A percentile compares a stretch with the other conserved stretches of the same genome.
Conservation (phyloP, 768 basidiomycete genomes). For the Hortiboletus flavorubellus region DNA sequence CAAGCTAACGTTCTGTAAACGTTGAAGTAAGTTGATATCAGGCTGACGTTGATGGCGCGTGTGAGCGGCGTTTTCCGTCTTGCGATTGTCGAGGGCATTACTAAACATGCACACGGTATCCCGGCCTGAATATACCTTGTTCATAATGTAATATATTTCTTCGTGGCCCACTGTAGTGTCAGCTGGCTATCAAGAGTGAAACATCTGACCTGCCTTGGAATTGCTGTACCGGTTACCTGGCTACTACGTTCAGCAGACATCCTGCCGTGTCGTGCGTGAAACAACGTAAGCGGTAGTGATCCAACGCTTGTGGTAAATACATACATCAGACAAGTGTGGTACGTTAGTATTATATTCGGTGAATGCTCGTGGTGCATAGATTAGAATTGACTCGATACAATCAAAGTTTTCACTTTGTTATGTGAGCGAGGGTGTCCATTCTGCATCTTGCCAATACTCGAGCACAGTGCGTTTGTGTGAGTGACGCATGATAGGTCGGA, state of each 20-base stretch:
- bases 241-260: neutral
- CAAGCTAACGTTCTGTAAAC: neutral
- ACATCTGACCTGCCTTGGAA: neutral
- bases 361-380: neutral
- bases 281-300: neutral
- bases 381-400: neutral
- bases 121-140: neutral
- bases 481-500: neutral
- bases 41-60: neutral
- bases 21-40: neutral
- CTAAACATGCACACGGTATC: neutral
- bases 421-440: neutral
- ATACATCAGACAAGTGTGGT: neutral
- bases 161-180: neutral
- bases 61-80: neutral
- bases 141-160: neutral
- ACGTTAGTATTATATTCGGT: neutral
- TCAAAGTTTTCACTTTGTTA: neutral
- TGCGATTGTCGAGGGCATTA: neutral
- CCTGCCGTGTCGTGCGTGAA: neutral
- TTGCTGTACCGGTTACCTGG: neutral
- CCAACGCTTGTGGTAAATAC: neutral
- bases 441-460: neutral
- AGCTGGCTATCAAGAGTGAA: neutral
- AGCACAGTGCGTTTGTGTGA: neutral